Evolutionary conservation across 2,329 filamentous ascomycete species (phyloP).

Genomic region (Colletotrichum viniferum): DNA sequence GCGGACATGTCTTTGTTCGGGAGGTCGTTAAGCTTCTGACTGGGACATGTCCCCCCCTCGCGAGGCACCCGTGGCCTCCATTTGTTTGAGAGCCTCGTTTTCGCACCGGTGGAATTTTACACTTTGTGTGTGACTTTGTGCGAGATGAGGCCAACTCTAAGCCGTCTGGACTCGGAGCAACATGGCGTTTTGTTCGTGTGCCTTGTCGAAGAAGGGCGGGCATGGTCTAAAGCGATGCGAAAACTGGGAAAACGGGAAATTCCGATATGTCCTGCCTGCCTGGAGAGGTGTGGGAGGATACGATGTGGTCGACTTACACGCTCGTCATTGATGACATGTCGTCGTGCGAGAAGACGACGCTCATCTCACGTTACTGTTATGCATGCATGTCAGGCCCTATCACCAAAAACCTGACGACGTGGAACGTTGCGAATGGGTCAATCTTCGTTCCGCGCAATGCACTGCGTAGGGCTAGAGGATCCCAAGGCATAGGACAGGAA

Average conservation of each 20-base stretch:
- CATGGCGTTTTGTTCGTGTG: background rate
- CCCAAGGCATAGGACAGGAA: background rate
- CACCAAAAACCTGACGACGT: background rate
- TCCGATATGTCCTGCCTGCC: background rate
- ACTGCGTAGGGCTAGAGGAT: background rate
- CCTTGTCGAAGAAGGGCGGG: background rate
- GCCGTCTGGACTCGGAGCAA: background rate
- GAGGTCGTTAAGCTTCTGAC: background rate
- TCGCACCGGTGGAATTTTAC: background rate
- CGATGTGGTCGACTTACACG: background rate
- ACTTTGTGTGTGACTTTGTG: background rate
- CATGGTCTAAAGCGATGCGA: no score
- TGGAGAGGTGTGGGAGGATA: background rate
- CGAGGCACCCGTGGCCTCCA: background rate
- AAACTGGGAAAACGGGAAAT: background rate
- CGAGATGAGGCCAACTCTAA: background rate
- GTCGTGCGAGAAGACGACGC: background rate
- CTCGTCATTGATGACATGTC: background rate
- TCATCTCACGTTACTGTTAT: background rate
- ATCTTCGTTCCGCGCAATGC: background rate
- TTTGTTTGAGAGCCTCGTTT: background rate
- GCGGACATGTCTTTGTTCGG: background rate
- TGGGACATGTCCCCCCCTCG: background rate
- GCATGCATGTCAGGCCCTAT: background rate
- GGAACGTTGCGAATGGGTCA: background rate